Evolutionary conservation across 2,329 filamentous ascomycete species (phyloP), one percentile per base, ranked within the genome.

Genomic region (Allantophomopsis cytisporea): DNA sequence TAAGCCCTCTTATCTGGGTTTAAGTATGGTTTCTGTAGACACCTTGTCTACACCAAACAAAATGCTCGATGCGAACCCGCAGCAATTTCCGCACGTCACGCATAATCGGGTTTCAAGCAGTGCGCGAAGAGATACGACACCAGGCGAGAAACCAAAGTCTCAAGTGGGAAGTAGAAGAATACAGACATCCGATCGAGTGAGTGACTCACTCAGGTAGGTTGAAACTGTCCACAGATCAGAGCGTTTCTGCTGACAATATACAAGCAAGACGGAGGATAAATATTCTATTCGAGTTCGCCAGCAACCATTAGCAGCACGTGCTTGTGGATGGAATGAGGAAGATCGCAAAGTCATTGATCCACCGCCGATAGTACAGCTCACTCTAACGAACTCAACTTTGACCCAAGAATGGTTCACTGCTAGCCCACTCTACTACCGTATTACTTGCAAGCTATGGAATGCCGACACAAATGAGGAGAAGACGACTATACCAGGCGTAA

Each of bases 271-370:
- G 8, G 31, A 45, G 30, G 30, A 31, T 13, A 38, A 20, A 13
- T 51, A 49, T 36, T 46, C 37, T 2, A 45, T 84, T 41, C 63
- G 58, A 35, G 74, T 89, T 45, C 77, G 84, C 37, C 84, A 91
- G 56, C 83, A 89, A 52, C 84, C 84, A 7, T 66, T 76, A 14
- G 83, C 83, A 1, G 84, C 84, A 39, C 70, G 84, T 48, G 83
- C 83, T 33, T 91, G 84, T 52, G 84, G 84, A 1, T 89, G 87
- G 55, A 83, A 84, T 43, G 84, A 89, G 58, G 70, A 83, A 46
- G 84, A 91, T 54, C 73, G 84, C 31, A 72, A 84, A 45, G 83
- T 87, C 13, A 83, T 91, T 45, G 84, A 91, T 53, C 84, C 84
- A 32, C 84, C 84, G 2, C 84, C 84, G 12, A 89, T 91, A 51